Conservation (phyloP, 75 land plant species). For the Picea sitchensis region DNA sequence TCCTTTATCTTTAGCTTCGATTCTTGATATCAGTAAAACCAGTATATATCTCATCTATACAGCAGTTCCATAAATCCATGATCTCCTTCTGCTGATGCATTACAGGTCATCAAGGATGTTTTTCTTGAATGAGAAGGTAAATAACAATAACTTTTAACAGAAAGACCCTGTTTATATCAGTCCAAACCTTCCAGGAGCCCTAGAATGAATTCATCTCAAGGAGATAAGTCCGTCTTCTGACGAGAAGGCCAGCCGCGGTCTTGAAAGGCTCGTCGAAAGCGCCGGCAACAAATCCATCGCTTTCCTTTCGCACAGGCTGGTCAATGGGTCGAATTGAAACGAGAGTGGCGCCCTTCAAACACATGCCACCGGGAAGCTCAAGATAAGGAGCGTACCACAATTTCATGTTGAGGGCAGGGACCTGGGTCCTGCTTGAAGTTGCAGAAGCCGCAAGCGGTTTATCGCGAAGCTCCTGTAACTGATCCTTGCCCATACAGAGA, state of each 20-base stretch:
- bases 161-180: too few relatives aligned
- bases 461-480: conserved; percentile 44
- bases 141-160: too few relatives aligned
- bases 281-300: neutral
- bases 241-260: conserved; percentile 22
- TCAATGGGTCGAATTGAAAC: conserved; percentile 79
- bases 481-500: conserved; percentile 42
- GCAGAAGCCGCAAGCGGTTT: conserved; percentile 24
- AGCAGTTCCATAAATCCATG: too few relatives aligned
- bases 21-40: too few relatives aligned
- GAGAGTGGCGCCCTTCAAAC: conserved; percentile 72
- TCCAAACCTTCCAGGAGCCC: too few relatives aligned
- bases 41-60: too few relatives aligned
- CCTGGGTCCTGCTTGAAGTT: conserved; percentile 44
- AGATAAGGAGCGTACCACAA: conserved; percentile 74
- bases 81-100: too few relatives aligned
- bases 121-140: too few relatives aligned
- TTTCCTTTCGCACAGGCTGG: conserved; percentile 9
- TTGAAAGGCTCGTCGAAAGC: conserved; percentile 36
- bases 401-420: conserved; percentile 84
- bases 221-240: conserved; percentile 28
- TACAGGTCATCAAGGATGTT: too few relatives aligned
- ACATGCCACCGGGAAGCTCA: conserved; percentile 54
- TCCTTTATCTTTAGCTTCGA: too few relatives aligned
- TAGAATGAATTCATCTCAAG: conserved; percentile 55